phyloP scores from a whole-genome alignment of 78 protist species.

The Tieghemostelium lacteum region DNA sequence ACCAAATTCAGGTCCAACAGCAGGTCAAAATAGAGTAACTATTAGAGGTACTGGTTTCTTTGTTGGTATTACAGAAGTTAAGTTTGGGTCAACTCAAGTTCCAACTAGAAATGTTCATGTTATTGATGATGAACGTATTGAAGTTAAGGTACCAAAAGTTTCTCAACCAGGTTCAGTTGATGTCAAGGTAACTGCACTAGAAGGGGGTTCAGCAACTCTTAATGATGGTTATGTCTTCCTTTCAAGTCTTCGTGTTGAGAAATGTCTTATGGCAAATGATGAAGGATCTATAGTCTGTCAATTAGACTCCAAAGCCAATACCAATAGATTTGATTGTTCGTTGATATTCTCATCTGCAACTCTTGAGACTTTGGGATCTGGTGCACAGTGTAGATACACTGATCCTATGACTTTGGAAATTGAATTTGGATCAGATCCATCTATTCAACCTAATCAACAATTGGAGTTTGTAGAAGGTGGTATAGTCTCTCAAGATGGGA shows the following conservation, averaged over 20 bases:
- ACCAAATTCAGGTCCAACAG: conserved; percentile 29
- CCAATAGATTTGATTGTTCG: not conserved
- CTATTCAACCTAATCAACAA: not conserved
- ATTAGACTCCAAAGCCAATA: not conserved
- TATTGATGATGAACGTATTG: not conserved
- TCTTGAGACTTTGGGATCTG: not conserved
- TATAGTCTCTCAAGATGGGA: conserved; percentile 22
- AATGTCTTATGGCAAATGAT: conserved; percentile 8
- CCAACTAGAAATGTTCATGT: no score
- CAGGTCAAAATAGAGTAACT: conserved; percentile 17
- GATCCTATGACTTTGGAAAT: conserved; percentile 1
- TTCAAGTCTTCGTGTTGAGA: not conserved
- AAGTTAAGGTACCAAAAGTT: not conserved
- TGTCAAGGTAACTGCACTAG: not conserved
- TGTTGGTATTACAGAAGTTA: conserved; percentile 3
- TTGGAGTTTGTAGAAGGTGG: conserved; percentile 32
- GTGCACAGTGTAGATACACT: conserved; percentile 2
- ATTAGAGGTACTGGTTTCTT: conserved; percentile 46
- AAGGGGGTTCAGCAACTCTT: not conserved
- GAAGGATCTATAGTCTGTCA: conserved; percentile 1
- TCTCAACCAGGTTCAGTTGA: conserved; percentile 23
- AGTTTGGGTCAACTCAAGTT: conserved; percentile 4
- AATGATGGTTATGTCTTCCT: not conserved
- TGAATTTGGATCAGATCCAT: not conserved
- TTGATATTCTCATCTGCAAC: not conserved